phyloP scores from a whole-genome alignment of 176 grass and related monocot genomes.

The Aegilops sharonensis region DNA sequence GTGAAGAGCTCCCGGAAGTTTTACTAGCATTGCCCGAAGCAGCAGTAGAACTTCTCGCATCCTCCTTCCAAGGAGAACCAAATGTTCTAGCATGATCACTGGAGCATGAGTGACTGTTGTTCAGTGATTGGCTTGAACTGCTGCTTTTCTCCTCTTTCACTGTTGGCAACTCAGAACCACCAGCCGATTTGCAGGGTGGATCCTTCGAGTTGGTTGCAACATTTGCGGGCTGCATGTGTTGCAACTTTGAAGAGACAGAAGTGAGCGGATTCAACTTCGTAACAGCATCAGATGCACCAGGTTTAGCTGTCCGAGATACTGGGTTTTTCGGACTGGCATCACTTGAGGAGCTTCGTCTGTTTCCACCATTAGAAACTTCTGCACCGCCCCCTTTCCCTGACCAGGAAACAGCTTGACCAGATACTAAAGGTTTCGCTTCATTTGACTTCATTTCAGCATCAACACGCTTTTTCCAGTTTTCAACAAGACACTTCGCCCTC shows the following conservation, averaged over 20 bases:
- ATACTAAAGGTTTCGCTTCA: conserved; percentile 58
- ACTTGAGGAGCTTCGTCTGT: conserved; percentile 55
- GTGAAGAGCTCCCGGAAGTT: conserved; percentile 56
- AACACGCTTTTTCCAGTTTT: conserved; percentile 94
- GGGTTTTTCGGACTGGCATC: conserved; percentile 54
- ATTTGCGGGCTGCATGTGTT: conserved; percentile 24
- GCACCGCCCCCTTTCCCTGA: conserved; percentile 54
- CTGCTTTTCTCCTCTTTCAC: conserved; percentile 88
- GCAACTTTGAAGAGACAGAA: conserved; percentile 34
- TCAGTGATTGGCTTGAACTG: conserved; percentile 83
- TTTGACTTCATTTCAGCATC: conserved; percentile 95
- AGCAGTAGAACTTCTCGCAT: conserved; percentile 80
- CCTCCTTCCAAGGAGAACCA: conserved; percentile 71
- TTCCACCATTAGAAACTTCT: conserved; percentile 73
- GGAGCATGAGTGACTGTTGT: conserved; percentile 88
- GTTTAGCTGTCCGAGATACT: conserved; percentile 38
- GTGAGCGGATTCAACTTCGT: conserved; percentile 20
- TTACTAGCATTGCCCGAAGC: conserved; percentile 66
- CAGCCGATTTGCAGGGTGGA: conserved; percentile 29
- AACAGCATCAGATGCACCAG: conserved; percentile 35
- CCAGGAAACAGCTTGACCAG: conserved; percentile 68
- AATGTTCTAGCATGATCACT: conserved; percentile 76
- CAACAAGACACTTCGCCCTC: conserved; percentile 85
- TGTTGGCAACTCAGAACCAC: conserved; percentile 39
- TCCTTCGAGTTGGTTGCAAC: conserved; percentile 40